Evolutionary conservation across 108 stramenopile genomes (phyloP), one percentile per base, ranked within the genome.

Genomic region (Cyclotella baltica): DNA sequence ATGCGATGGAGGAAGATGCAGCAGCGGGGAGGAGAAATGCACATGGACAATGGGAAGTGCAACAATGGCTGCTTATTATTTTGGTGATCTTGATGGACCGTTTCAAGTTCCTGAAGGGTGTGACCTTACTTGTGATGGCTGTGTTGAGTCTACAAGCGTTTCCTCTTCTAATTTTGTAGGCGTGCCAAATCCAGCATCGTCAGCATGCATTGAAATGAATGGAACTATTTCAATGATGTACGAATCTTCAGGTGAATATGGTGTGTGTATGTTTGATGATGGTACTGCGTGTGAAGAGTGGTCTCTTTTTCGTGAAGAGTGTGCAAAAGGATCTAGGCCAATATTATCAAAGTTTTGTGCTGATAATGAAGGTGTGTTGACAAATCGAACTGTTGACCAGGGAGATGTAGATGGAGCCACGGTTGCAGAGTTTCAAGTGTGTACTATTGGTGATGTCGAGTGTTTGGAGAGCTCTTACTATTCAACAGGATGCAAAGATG

Each of bases 61-160:
- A 13, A 13, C 13, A 15, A 33, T 61, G 11, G 59, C 31, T 11
- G 18, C 59, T 33, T 61, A 8, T 61, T 61, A 61, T n/a, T 61
- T 61, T 33, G 13, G 3, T 15, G 59, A 61, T 61, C 33, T 61
- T 3, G 33, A 33, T 34, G 59, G 59, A 4, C 31, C 30, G 15
- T 61, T 61, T 61, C 31, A 61, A 16, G 59, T 61, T 33, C 59
- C 59, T 18, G 59, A 61, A 16, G 59, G 59, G 15, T 61, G 59
- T 34, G n/a, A 0, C 2, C n/a, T 61, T 11, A 61, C 31, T 33
- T 61, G 59, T 31, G 34, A 30, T 61, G 59, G 59, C 0, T 61
- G 59, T 34, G 59, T 8, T 16, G 13, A 34, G 30, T 11, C 33
- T 11, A 23, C 23, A 25, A 33, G 18, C n/a, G 51, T n/a, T 52